Percentiles rank a stretch among this genome's conserved stretches.
Conservation (phyloP, 192 early-diverging fungal genomes). For the Coemansia asiatica region DNA sequence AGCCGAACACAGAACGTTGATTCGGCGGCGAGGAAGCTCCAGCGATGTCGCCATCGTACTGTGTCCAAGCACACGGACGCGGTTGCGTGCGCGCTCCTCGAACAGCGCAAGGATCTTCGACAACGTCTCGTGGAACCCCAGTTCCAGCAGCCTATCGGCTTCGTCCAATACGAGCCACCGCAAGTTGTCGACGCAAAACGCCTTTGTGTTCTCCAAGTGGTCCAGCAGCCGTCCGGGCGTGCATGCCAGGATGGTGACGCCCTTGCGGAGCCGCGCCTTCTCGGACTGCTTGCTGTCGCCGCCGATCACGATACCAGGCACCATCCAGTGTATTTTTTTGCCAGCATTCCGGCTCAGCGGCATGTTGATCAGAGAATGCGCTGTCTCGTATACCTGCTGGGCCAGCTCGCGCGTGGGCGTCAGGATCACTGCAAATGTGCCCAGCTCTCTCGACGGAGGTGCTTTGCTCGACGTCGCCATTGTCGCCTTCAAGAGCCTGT, state of each 20-base stretch:
- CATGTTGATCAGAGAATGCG: conserved; percentile 69
- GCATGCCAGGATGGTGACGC: conserved; percentile 83
- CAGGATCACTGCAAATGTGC: conserved; percentile 89
- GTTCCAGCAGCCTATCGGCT: conserved; percentile 93
- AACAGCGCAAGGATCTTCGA: conserved; percentile 67
- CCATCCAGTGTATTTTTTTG: conserved; percentile 72
- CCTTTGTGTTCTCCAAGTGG: conserved; percentile 79
- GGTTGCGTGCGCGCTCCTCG: conserved; percentile 45
- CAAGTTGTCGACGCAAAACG: conserved; percentile 81
- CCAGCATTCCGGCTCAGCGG: conserved; percentile 42
- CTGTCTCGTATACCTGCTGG: conserved; percentile 83
- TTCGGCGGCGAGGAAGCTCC: conserved; percentile 65
- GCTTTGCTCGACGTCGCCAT: conserved; percentile 30
- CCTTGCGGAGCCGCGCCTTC: conserved; percentile 81
- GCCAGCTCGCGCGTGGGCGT: conserved; percentile 98
- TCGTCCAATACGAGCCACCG: conserved; percentile 98
- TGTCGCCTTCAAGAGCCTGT: conserved; percentile 76
- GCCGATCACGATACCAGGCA: conserved; percentile 78
- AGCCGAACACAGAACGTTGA: conserved; percentile 87
- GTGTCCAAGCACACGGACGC: conserved; percentile 16
- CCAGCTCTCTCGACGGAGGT: conserved; percentile 67
- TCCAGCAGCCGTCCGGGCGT: conserved; percentile 96
- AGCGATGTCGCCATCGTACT: conserved; percentile 32
- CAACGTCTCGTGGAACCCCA: conserved; percentile 86
- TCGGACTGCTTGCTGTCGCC: conserved; percentile 81